A percentile compares a stretch with the other conserved stretches of the same genome.
phyloP scores from a whole-genome alignment of 176 grass and related monocot genomes.

The Zea mays region DNA sequence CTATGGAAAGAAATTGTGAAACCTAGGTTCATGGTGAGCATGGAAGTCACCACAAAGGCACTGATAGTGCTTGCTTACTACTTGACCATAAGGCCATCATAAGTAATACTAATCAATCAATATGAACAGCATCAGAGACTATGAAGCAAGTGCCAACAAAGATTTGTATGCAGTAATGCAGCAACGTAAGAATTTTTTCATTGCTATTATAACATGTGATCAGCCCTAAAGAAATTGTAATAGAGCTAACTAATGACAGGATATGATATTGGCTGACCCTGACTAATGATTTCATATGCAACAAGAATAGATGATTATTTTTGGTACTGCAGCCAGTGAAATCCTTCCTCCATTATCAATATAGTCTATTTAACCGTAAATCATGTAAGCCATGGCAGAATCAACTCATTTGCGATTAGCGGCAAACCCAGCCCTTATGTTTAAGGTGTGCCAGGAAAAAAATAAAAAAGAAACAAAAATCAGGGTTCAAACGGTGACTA shows the following conservation, averaged over 20 bases:
- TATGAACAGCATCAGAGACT: neutral
- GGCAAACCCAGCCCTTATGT: too few relatives aligned
- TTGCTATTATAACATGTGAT: constrained; percentile 4
- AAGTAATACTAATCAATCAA: neutral
- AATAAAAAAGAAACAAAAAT: too few relatives aligned
- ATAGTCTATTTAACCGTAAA: neutral
- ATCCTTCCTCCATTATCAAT: neutral
- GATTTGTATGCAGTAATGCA: neutral
- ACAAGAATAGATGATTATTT: neutral
- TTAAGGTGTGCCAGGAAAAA: too few relatives aligned
- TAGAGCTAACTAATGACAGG: constrained; percentile 1
- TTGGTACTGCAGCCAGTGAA: neutral
- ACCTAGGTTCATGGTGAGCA: neutral
- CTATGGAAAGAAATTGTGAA: constrained; percentile 3
- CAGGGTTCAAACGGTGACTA: too few relatives aligned
- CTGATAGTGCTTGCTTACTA: constrained; percentile 1
- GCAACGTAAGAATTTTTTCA: neutral
- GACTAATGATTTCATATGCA: neutral
- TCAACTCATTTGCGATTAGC: neutral
- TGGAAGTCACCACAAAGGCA: constrained; percentile 9
- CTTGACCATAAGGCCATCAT: neutral
- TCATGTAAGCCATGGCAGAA: neutral
- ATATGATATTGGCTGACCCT: neutral
- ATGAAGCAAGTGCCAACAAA: neutral
- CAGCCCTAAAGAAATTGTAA: neutral